A percentile compares a stretch with the other conserved stretches of the same genome.
Evolutionary conservation across 208 protist genomes (phyloP).

Genomic region (Sergeia podlipaevii): DNA sequence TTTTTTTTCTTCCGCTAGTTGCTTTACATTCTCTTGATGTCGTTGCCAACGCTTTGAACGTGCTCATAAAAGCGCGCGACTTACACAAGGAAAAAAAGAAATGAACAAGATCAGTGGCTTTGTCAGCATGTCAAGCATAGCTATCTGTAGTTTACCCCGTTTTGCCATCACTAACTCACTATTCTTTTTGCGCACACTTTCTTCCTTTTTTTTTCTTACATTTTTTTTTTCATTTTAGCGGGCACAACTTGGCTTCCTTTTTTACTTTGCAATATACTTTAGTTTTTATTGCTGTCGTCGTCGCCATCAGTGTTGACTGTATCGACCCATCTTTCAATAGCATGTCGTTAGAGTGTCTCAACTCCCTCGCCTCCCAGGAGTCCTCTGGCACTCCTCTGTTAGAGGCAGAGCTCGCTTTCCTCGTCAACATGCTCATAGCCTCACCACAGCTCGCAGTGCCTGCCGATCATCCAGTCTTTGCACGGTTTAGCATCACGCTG

Average conservation of each 20-base stretch:
- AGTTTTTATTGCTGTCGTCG: background rate
- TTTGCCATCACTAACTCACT: background rate
- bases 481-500: background rate
- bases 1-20: too few species aligned
- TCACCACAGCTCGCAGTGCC: conserved; percentile 1
- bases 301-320: background rate
- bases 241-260: background rate
- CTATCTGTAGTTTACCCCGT: too few species aligned
- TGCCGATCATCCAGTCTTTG: background rate
- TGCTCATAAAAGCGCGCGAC: too few species aligned
- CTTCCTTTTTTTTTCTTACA: conserved; percentile 8
- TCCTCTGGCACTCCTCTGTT: too few species aligned
- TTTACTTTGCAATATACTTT: background rate
- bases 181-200: background rate
- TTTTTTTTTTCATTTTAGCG: conserved; percentile 8
- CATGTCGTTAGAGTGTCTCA: too few species aligned
- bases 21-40: too few species aligned
- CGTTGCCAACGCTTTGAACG: too few species aligned
- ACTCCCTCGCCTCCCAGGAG: too few species aligned
- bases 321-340: too few species aligned
- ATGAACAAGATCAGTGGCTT: too few species aligned
- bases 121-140: too few species aligned
- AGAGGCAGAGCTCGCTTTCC: conserved; percentile 1
- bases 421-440: conserved; percentile 2
- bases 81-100: too few species aligned